Evolutionary conservation across 169 alveolate species (phyloP).

Genomic region (Eimeria maxima): DNA sequence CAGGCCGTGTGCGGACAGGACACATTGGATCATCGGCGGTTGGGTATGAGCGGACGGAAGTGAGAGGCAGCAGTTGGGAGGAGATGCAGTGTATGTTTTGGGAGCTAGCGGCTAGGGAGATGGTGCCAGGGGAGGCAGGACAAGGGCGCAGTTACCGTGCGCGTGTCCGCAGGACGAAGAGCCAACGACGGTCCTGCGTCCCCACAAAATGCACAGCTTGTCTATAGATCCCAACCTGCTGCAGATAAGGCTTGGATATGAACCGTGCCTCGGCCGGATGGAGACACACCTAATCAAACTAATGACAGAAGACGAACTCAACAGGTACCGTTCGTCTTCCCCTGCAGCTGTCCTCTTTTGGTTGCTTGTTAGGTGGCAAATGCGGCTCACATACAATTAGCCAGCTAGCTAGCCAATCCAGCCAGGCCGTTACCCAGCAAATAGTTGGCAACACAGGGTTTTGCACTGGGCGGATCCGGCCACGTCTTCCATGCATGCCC

Average conservation of each 20-base stretch:
- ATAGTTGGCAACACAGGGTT: no score
- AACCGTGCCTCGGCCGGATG: slow-evolving; percentile 45
- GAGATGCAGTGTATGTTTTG: not conserved
- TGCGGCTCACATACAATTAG: no score
- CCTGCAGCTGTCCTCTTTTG: no score
- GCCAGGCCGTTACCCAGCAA: no score
- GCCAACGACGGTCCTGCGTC: not conserved
- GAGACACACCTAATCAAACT: slow-evolving; percentile 23
- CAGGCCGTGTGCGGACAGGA: no score
- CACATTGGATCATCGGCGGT: no score
- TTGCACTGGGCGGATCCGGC: no score
- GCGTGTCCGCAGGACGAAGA: slow-evolving; percentile 30
- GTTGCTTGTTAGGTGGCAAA: no score
- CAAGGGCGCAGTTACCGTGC: not conserved
- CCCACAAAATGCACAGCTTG: not conserved
- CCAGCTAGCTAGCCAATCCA: no score
- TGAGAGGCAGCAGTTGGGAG: no score
- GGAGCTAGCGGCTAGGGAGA: not conserved
- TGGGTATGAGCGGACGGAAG: no score
- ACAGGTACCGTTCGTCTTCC: not conserved
- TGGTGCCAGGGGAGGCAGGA: not conserved
- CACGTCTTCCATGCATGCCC: no score
- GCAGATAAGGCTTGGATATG: not conserved
- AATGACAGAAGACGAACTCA: slow-evolving; percentile 36
- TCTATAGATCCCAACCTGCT: slow-evolving; percentile 8